Base-by-base conservation (phyloP, 305 asterid genomes). In the Fraxinus nigra region DNA sequence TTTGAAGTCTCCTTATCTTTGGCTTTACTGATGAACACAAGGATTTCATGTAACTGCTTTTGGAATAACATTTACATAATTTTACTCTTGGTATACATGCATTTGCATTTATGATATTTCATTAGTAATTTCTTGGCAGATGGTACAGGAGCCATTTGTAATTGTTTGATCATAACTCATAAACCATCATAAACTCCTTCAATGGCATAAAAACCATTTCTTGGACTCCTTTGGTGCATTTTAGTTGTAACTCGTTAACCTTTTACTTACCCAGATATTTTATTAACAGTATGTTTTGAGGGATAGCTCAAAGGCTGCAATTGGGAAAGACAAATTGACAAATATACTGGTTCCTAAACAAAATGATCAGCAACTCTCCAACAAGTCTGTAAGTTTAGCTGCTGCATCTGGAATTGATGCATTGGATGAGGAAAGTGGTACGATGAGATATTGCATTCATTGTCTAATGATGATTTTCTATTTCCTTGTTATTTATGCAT, bases 211-310 rank as follows among this genome's bases (percentile, higher is more conserved):
- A 30, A 32, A 54, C 54, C 65, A 51, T 56, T 28, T 79, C 69
- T 80, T 81, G 75, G 65, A 26, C 72, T 78, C 46, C 59, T 61
- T 84, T 83, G 81, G 48, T 78, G 51, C 38, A 63, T 75, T 79
- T 77, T 83, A 67, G 80, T 78, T 48, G 26, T 72, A 77, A 72
- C 14, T 26, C 46, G 32, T 81, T 84, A 76, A 83, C 10, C 5
- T 32, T 69, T 78, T 26, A 28, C 84, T 89, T 74, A 75, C 72
- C 80, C 80, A 46, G 79, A 78, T 76, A 54, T 79, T 80, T 79
- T 83, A 72, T 78, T 75, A 56, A 77, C 94, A 92, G 97, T 93
- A 93, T 35, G 92, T 93, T 67, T 84, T 82, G 40, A 89, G 94
- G 89, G 93, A 92, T 54, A 86, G 84, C 85, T 79, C 88, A 77